Evolutionary conservation across 2,329 filamentous ascomycete genomes (phyloP), one percentile per base, ranked within the genome.

Genomic region (Dactylellina leptospora): DNA sequence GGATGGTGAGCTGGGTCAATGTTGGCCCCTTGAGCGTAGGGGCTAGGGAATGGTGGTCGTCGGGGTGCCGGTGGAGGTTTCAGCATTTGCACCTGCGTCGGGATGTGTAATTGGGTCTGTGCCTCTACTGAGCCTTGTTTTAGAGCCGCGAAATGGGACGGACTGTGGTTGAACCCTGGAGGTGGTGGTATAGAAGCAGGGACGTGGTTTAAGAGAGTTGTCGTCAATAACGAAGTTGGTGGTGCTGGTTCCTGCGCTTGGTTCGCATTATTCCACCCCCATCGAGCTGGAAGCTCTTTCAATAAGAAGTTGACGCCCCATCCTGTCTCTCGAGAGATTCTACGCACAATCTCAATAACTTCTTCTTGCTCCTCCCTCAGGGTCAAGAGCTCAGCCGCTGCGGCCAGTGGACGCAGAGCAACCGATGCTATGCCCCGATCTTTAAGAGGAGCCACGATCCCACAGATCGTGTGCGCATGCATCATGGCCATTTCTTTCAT

Each of bases 391-490:
- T 90, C 87, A 4, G 89, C 89, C 1, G 91, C 91, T 61, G 95
- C 89, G 38, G 88, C 87, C 4, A 97, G 83, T 30, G 90, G 92
- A 8, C 90, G 89, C 38, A 95, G 86, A 1, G 91, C 91, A 8
- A 96, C 88, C 53, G 87, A 90, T 8, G 90, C 87, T 28, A 96
- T 87, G 25, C 90, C 91, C 23, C 86, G 84, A 78, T 96, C 92
- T 76, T 92, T 90, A 55, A 89, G 87, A 78, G 96, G 92, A 1
- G 91, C 90, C 22, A 91, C 88, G 73, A 97, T 96, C 11, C 93
- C 93, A 78, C 93, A 97, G 22, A 96, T 89, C 78, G 93, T 89
- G 75, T 90, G 88, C 0, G 92, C 89, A 78, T 97, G 91, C 73
- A 87, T 86, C 51, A 88, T 83, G 76, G 90, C 88, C 77, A 90